Base-by-base conservation (phyloP, 306 rosid species). In the Acacia melanoxylon region DNA sequence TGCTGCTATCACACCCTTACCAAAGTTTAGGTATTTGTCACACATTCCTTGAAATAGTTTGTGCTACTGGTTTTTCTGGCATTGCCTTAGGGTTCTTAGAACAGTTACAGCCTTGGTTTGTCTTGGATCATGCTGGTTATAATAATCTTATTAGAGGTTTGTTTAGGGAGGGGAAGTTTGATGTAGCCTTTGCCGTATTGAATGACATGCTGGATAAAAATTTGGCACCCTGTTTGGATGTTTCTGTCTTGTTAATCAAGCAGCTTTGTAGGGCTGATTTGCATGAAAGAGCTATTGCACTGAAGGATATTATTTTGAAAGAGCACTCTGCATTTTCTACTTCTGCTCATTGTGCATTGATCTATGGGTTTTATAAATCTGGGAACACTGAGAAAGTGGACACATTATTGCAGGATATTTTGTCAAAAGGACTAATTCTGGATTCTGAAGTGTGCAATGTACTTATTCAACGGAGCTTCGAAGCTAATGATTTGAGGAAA, bases 391-490 rank as follows among this genome's bases (percentile, higher is more conserved):
- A 40, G 86, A 90, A 89, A 86, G 91, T 91, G 25, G 79, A 80
- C 70, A 19, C 81, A 48, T 68, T 91, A 68, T 77, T 91, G 70
- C 86, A 42, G 44, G 87, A 87, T 74, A 85, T 95, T 90, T 44
- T 83, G 78, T 84, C 82, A 44, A 68, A 85, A 48, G 90, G 92
- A 62, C 77, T 81, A 25, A 19, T 35, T 87, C 86, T 86, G 66
- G 89, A 91, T 86, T 85, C 83, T 42, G 88, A 86, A 82, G 83
- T 86, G 45, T 89, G 82, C 77, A 89, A 91, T 80, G 65, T 82
- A 25, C 88, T 93, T 80, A 87, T 92, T 80, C 91, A 88, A 83
- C 93, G 92, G 51, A 80, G 84, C 84, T 89, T 91, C 87, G 80
- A 78, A 52, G 90, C 78, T 73, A 86, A 82, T 68, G 82, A 86